phyloP scores from a whole-genome alignment of 2,329 filamentous ascomycete species.

The Sordariomycetes sp. region DNA sequence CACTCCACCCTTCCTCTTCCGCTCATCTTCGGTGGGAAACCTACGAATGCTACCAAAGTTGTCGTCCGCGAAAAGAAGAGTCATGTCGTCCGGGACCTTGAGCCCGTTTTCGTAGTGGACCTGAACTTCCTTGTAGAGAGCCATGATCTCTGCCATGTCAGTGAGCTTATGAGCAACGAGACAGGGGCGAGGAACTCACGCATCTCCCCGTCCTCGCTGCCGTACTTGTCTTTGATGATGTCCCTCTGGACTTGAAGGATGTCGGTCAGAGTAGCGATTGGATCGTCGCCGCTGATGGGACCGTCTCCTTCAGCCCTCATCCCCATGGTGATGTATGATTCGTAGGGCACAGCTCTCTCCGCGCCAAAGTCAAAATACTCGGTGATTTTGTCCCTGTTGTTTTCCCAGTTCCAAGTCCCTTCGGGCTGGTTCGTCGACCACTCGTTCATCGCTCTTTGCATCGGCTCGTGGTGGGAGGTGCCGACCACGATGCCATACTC shows the following conservation, averaged over 20 bases:
- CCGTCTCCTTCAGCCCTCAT: constrained; percentile 51
- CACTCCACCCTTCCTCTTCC: constrained; percentile 40
- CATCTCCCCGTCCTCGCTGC: constrained; percentile 1
- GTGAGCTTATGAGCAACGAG: neutral
- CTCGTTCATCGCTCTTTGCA: constrained; percentile 44
- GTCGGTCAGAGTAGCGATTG: constrained; percentile 4
- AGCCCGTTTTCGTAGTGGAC: constrained; percentile 50
- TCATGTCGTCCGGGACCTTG: constrained; percentile 46
- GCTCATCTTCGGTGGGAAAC: constrained; percentile 44
- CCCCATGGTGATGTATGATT: constrained; percentile 43
- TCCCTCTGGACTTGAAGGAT: constrained; percentile 5
- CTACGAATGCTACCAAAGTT: constrained; percentile 50
- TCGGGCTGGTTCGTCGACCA: constrained; percentile 21
- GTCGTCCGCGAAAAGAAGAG: constrained; percentile 51
- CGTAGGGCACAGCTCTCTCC: constrained; percentile 38
- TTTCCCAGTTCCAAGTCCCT: constrained; percentile 48
- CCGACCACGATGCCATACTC: constrained; percentile 52
- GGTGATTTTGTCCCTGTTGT: constrained; percentile 41
- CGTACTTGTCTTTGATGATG: constrained; percentile 7
- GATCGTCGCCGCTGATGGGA: neutral
- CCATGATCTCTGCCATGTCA: constrained; percentile 12
- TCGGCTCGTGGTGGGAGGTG: constrained; percentile 53
- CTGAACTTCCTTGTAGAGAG: constrained; percentile 53
- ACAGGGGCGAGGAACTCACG: neutral
- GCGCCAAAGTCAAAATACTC: constrained; percentile 46